These are phyloP conservation scores for Combretum micranthum DNA, from an alignment of 345 rosid species.

Conservation along the genomic window DNA sequence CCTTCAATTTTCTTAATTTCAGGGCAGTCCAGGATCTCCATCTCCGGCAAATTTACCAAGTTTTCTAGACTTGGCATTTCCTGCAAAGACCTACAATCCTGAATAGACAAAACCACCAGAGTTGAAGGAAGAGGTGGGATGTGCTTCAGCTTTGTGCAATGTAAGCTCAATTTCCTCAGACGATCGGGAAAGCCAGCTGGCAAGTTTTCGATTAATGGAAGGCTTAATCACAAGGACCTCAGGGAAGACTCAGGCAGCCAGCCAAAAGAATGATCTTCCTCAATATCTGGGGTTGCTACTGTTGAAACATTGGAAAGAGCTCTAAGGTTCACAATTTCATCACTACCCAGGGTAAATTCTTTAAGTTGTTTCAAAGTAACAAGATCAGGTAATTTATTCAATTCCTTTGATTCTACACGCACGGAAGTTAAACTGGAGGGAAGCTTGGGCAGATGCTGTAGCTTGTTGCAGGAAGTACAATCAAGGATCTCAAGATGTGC, in stretches of 20 bases:
- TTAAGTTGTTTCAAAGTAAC: accelerated
- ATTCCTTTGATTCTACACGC: too few relatives aligned
- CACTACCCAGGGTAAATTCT: background rate
- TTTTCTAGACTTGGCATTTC: background rate
- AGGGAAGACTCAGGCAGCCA: background rate
- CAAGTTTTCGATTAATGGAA: background rate
- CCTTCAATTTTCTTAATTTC: background rate
- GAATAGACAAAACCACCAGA: background rate
- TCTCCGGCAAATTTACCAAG: background rate
- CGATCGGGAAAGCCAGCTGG: background rate
- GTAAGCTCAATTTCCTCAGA: constrained; percentile 1
- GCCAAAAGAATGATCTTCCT: background rate
- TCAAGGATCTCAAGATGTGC: too few relatives aligned
- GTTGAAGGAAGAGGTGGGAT: background rate
- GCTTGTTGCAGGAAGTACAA: too few relatives aligned
- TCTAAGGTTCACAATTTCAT: too few relatives aligned
- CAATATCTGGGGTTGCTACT: too few relatives aligned
- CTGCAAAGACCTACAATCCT: constrained; percentile 1
- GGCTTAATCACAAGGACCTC: background rate
- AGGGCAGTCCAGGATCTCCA: background rate
- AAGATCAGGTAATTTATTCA: too few relatives aligned
- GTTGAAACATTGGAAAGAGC: too few relatives aligned
- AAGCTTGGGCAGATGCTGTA: background rate
- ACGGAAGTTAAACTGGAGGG: background rate
- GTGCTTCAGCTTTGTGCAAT: background rate